Base-by-base conservation (phyloP, 768 basidiomycete genomes). In the Wakefieldia striispora region DNA sequence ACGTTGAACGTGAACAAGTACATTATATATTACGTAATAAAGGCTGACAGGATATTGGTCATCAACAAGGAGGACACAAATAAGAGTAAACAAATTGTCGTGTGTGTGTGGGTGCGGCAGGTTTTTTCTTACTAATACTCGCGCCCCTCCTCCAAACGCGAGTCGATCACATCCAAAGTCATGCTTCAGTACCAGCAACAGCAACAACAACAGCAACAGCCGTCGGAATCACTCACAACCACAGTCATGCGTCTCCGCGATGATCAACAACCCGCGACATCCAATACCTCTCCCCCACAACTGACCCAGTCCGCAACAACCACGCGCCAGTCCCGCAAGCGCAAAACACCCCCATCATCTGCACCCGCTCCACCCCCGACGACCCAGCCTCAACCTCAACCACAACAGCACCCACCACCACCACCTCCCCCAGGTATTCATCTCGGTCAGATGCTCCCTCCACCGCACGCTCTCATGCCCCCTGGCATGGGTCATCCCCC, bases 1-100 rank as follows among this genome's bases (percentile, higher is more conserved):
- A 78, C 57, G 71, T 97, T 97, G 78, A 94, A 97, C 0, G 71
- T 65, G 47, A 89, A 58, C 3, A 97, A 78, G 71, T 95, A 97
- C 65, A 58, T 60, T 33, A 10, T 6, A 1, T 8, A 33, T 60
- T 55, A 60, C 37, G 11, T 60, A 55, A 62, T 34, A 6, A 5
- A 0, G 1, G 53, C 50, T 60, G 53, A 62, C 27, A 11, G 24
- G 2, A 11, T 29, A 29, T 29, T 33, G 2, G 39, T 54, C 53
- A 54, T 31, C 37, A 21, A 21, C 12, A 39, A 41, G 34, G 14
- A 33, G 38, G 33, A 5, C n/a, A 27, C 49, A 65, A 66, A 66
- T 34, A 68, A 34, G 27, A 11, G 1, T n/a, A 56, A 69, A 69
- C 53, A 58, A 38, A 11, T 8, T 19, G 20, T n/a, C 2, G 47